These are phyloP conservation scores for Haplographium delicatum DNA, from an alignment of 495 filamentous ascomycete species.

Conservation along the genomic window DNA sequence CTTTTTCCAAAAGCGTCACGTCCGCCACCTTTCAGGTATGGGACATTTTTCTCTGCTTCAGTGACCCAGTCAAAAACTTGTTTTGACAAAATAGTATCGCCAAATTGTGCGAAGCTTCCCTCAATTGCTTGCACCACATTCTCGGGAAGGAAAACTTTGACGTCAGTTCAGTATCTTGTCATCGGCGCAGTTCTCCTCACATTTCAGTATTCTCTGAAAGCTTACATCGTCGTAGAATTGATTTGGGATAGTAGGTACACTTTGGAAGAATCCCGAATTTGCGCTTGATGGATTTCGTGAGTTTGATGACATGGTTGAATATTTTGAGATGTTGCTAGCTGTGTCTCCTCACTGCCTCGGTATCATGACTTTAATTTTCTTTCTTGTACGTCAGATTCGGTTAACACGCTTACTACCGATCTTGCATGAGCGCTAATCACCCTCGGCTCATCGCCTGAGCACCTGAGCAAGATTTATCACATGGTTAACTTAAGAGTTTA, in stretches of 20 bases:
- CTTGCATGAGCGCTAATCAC: too few species aligned
- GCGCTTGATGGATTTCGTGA: conserved; percentile 3
- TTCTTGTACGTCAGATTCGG: too few species aligned
- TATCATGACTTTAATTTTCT: too few species aligned
- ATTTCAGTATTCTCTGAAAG: conserved; percentile 35
- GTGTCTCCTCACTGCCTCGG: too few species aligned
- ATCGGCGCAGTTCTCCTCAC: too few species aligned
- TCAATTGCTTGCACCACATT: conserved; percentile 29
- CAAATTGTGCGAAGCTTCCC: conserved; percentile 37
- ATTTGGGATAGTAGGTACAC: conserved; percentile 37
- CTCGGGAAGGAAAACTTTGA: conserved; percentile 42
- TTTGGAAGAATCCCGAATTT: conserved; percentile 42
- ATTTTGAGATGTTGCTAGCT: too few species aligned
- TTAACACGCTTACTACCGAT: too few species aligned
- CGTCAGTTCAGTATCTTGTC: not conserved
- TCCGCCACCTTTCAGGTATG: conserved; percentile 43
- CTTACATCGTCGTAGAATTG: conserved; percentile 44
- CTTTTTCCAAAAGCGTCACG: conserved; percentile 46
- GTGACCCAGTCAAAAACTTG: conserved; percentile 45
- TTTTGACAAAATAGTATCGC: conserved; percentile 39
- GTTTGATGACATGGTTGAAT: not conserved
- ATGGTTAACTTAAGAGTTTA: too few species aligned
- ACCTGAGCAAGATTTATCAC: too few species aligned
- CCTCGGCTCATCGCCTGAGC: too few species aligned
- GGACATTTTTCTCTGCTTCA: conserved; percentile 55